Conservation (phyloP, 2,329 filamentous ascomycete species). For the Cytospora paraplurivora region DNA sequence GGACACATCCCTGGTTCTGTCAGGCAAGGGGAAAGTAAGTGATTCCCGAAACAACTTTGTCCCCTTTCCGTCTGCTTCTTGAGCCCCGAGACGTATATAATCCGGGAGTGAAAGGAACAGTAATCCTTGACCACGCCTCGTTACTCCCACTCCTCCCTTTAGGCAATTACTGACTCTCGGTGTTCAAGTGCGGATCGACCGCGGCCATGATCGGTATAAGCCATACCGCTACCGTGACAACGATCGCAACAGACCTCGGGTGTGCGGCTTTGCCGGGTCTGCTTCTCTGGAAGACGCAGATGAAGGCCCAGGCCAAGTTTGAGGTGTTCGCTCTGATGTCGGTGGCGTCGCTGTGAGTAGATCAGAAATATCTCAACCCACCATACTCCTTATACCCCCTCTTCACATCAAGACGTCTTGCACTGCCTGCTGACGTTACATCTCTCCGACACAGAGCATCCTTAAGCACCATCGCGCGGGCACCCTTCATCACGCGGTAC, state of each 20-base stretch:
- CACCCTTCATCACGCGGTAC: constrained; percentile 33
- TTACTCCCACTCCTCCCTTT: too few relatives aligned
- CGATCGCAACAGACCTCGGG: background rate
- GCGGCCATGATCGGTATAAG: constrained; percentile 9
- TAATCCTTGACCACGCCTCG: too few relatives aligned
- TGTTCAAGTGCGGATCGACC: background rate
- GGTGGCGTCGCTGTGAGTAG: constrained; percentile 34
- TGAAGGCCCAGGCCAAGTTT: constrained; percentile 29
- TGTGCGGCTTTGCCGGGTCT: background rate
- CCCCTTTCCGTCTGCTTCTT: too few relatives aligned
- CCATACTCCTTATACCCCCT: too few relatives aligned
- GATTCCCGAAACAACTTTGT: too few relatives aligned
- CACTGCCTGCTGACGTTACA: background rate
- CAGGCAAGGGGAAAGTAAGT: background rate
- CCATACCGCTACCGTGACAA: constrained; percentile 1
- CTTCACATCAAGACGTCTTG: background rate
- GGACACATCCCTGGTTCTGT: background rate
- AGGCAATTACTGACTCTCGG: too few relatives aligned
- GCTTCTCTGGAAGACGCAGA: constrained; percentile 14
- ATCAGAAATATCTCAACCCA: background rate
- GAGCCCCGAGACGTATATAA: too few relatives aligned
- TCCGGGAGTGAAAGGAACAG: too few relatives aligned
- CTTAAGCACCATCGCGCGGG: constrained; percentile 33
- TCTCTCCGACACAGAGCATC: constrained; percentile 28
- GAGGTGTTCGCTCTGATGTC: constrained; percentile 32